phyloP scores from a whole-genome alignment of 768 basidiomycete species.

The Hypholoma fasciculare region DNA sequence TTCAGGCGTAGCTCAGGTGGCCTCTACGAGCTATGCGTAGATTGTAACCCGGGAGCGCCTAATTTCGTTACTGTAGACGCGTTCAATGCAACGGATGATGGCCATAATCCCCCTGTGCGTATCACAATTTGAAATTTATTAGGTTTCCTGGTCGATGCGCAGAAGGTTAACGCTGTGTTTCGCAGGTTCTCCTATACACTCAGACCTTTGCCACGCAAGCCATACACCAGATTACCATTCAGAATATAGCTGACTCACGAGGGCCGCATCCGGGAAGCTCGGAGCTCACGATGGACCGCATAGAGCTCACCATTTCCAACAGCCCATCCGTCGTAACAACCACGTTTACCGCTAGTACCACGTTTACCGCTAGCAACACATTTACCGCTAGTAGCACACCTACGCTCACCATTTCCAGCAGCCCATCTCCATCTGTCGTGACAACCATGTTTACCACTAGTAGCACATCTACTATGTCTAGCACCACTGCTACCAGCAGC shows the following conservation, averaged over 20 bases:
- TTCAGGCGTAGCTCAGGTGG: slow-evolving; percentile 23
- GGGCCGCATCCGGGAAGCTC: slow-evolving; percentile 22
- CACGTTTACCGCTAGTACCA: neutral
- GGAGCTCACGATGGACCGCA: slow-evolving; percentile 27
- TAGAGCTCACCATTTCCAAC: slow-evolving; percentile 19
- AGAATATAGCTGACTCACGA: slow-evolving; percentile 23
- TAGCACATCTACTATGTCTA: no score
- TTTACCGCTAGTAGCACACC: neutral
- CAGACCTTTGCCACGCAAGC: slow-evolving; percentile 10
- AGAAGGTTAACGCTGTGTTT: no score
- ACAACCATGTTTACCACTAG: no score
- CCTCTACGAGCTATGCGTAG: slow-evolving; percentile 26
- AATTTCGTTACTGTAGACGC: slow-evolving; percentile 22
- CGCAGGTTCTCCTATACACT: neutral
- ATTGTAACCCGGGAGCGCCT: slow-evolving; percentile 23
- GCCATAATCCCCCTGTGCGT: slow-evolving; percentile 26
- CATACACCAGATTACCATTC: slow-evolving; percentile 27
- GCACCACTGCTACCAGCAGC: neutral
- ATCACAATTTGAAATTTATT: neutral
- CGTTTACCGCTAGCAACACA: neutral
- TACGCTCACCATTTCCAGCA: no score
- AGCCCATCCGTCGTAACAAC: neutral
- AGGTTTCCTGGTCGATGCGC: neutral
- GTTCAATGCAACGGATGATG: slow-evolving; percentile 22
- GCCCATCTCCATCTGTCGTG: no score